Evolutionary conservation across 2,329 filamentous ascomycete species (phyloP), one percentile per base, ranked within the genome.

Genomic region (Trematosphaeria pertusa): DNA sequence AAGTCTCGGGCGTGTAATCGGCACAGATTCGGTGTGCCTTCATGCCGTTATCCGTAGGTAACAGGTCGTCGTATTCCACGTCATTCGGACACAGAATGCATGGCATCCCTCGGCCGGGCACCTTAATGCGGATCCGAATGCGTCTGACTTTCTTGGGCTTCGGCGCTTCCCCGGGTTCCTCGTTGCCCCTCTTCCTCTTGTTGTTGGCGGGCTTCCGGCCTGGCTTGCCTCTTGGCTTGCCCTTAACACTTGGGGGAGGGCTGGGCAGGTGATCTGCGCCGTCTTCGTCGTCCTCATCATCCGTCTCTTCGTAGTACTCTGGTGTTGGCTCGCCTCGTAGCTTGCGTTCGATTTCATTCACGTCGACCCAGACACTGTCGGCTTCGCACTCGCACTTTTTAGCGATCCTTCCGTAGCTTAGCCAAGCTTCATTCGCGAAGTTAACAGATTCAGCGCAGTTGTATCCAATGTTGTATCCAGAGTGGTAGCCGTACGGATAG

Each of bases 361-460:
- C 91, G 66, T 99, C 92, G 42, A 99, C 91, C 92, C 95, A 99
- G 3, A 99, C 94, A 64, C 93, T 97, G 76, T 99, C 94, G 50
- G 95, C 86, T 56, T 96, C 92, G 68, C 94, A 99, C 65, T 97
- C 87, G 73, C 94, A 99, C 71, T 94, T 95, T 74, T 97, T 96
- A 12, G 94, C 94, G 59, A 96, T 91, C 62, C 91, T 90, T 17
- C 92, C 94, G 78, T 94, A 97, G 39, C 95, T 88, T 35, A 99
- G 76, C 94, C 94, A 99, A 21, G 90, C 88, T 58, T 97, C 92
- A 7, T 96, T 86, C 4, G 93, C 94, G 71, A 99, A 99, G 69
- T 99, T 99, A 75, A 99, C 94, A 6, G 94, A 96, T 70, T 99
- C 94, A 20, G 94, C 94, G 73, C 94, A 99, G 70, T 99, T 99